These are phyloP conservation scores for Tricholoma terreum DNA, from an alignment of 768 basidiomycete genomes.

Conservation along the genomic window DNA sequence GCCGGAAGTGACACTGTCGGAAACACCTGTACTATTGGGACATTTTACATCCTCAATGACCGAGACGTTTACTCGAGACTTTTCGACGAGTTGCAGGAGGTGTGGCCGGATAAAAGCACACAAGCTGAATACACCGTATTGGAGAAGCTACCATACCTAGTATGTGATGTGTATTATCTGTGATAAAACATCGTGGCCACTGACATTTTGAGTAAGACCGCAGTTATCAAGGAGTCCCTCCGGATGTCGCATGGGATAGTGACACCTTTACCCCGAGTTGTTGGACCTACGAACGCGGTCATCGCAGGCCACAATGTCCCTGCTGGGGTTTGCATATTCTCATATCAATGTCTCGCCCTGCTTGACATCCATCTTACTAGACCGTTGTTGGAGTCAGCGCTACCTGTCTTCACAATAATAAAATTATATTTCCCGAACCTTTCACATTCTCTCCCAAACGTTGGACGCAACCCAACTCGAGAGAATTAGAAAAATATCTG, in stretches of 20 bases:
- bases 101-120: constrained; percentile 33
- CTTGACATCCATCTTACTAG: constrained; percentile 20
- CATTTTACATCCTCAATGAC: constrained; percentile 34
- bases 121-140: constrained; percentile 25
- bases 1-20: constrained; percentile 39
- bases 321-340: constrained; percentile 29
- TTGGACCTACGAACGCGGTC: constrained; percentile 29
- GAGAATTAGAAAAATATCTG: constrained; percentile 33
- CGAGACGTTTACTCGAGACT: constrained; percentile 25
- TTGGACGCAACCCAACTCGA: constrained; percentile 35
- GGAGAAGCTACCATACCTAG: constrained; percentile 44
- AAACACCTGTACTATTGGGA: constrained; percentile 36
- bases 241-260: constrained; percentile 41
- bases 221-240: constrained; percentile 47
- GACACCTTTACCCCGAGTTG: constrained; percentile 41
- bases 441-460: constrained; percentile 38
- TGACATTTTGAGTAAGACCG: constrained; percentile 30
- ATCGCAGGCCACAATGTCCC: constrained; percentile 37
- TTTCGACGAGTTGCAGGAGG: constrained; percentile 29
- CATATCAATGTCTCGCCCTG: background rate
- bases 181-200: background rate
- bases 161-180: constrained; percentile 15
- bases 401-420: constrained; percentile 36
- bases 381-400: constrained; percentile 40
- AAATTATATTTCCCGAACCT: constrained; percentile 36